Conservation (phyloP, 1,284 basidiomycete genomes). For the Malassezia psittaci region DNA sequence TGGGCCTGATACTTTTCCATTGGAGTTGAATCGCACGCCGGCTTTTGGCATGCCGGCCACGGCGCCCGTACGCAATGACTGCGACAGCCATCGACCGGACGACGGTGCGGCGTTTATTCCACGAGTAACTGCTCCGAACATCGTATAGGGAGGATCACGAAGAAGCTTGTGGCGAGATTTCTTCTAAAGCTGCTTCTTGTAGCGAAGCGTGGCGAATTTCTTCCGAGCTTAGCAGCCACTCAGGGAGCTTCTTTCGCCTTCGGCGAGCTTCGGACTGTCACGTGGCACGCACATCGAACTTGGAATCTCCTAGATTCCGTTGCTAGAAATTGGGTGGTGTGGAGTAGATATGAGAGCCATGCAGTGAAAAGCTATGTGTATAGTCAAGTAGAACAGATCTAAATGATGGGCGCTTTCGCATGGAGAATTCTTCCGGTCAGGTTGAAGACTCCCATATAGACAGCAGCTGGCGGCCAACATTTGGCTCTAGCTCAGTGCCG, state of each 20-base stretch:
- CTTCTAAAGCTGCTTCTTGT: slow-evolving; percentile 3
- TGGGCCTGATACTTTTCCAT: slow-evolving; percentile 37
- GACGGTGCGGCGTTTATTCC: slow-evolving; percentile 30
- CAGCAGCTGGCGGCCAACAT: slow-evolving; percentile 62
- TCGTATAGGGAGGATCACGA: background rate
- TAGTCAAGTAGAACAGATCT: no score
- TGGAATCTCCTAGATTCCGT: no score
- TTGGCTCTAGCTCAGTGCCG: slow-evolving; percentile 79
- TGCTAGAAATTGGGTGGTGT: no score
- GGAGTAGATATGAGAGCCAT: no score
- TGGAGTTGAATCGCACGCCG: slow-evolving; percentile 26
- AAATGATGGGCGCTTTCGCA: background rate
- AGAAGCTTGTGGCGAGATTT: slow-evolving; percentile 5
- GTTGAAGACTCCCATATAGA: slow-evolving; percentile 61
- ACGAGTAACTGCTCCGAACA: slow-evolving; percentile 24
- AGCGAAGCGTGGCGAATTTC: slow-evolving; percentile 1
- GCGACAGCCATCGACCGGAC: slow-evolving; percentile 30
- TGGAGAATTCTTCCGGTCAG: background rate
- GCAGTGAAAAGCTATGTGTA: no score
- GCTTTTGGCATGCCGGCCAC: slow-evolving; percentile 12
- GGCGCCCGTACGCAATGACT: slow-evolving; percentile 32
- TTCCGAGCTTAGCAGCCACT: slow-evolving; percentile 1
- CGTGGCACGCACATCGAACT: background rate
- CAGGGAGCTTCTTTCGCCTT: slow-evolving; percentile 13
- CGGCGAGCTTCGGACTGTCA: slow-evolving; percentile 11